Evolutionary conservation across 2,329 filamentous ascomycete species (phyloP).

Genomic region (Pestalotiopsis sp.): DNA sequence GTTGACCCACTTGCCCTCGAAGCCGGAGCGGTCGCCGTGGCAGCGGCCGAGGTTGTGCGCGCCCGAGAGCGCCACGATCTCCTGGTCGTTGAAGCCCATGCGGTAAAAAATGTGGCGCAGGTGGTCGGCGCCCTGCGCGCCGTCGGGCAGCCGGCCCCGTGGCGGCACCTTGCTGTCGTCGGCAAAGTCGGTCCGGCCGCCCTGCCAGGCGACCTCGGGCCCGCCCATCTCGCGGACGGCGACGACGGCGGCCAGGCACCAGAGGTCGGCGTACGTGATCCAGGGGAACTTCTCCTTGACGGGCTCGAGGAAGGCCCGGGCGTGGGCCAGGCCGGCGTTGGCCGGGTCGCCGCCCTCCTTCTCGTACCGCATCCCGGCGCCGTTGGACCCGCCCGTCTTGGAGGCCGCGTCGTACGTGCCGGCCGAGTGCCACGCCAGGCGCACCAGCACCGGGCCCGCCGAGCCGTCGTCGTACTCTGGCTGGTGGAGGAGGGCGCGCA

Average conservation of each 20-base stretch:
- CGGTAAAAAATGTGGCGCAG: conserved; percentile 87
- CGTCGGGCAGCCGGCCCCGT: conserved; percentile 71
- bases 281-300: conserved; percentile 61
- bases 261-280: conserved; percentile 69
- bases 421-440: conserved; percentile 66
- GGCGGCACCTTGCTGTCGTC: conserved; percentile 62
- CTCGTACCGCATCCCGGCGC: conserved; percentile 68
- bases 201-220: conserved; percentile 56
- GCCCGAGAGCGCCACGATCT: conserved; percentile 87
- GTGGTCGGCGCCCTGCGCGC: conserved; percentile 75
- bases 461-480: conserved; percentile 68
- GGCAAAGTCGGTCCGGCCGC: conserved; percentile 64
- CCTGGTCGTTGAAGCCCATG: conserved; percentile 95
- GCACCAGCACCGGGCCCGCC: conserved; percentile 64
- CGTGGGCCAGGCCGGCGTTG: conserved; percentile 66
- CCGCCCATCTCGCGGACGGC: conserved; percentile 64
- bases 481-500: conserved; percentile 55
- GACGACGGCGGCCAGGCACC: conserved; percentile 63
- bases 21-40: conserved; percentile 32
- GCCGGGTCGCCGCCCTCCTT: conserved; percentile 65
- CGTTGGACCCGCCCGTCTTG: conserved; percentile 66
- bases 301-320: conserved; percentile 65
- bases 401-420: conserved; percentile 63
- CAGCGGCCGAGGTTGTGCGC: conserved; percentile 83
- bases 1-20: conserved; percentile 39